Evolutionary conservation across 1,139 yeast species (phyloP).

Genomic region (Pichia cactophila): DNA sequence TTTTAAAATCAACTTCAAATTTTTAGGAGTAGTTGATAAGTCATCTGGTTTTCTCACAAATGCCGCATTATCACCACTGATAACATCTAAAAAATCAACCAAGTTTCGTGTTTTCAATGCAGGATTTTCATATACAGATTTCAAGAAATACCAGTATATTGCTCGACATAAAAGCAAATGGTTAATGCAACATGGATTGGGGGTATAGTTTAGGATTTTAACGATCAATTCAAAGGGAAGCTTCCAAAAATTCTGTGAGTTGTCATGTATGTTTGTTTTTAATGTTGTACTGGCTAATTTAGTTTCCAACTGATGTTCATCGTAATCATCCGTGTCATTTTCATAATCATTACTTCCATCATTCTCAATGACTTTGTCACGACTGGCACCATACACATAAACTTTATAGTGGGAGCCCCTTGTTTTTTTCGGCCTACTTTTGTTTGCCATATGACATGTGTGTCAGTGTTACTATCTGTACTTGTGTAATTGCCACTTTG

Average conservation of each 20-base stretch:
- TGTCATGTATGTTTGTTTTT: not conserved
- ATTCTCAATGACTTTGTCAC: not conserved
- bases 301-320: not conserved
- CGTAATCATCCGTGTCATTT: not conserved
- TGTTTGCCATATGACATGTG: slow-evolving; percentile 58
- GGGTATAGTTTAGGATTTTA: slow-evolving; percentile 40
- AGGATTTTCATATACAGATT: slow-evolving; percentile 60
- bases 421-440: slow-evolving; percentile 74
- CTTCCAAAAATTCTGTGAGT: slow-evolving; percentile 19
- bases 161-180: slow-evolving; percentile 53
- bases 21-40: not conserved
- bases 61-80: slow-evolving; percentile 18
- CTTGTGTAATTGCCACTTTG: not conserved
- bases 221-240: slow-evolving; percentile 58
- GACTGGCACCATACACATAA: slow-evolving; percentile 53
- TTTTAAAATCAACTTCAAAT: slow-evolving; percentile 7
- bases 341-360: not conserved
- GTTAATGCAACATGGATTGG: slow-evolving; percentile 38
- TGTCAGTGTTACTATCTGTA: not conserved
- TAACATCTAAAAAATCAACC: slow-evolving; percentile 53
- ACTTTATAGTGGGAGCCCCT: slow-evolving; percentile 64
- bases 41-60: slow-evolving; percentile 8
- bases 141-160: slow-evolving; percentile 54
- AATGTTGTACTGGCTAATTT: not conserved
- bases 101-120: slow-evolving; percentile 60